These are phyloP conservation scores for Aotearoamyces nothofagi DNA, from an alignment of 2,329 filamentous ascomycete species.

Conservation along the genomic window DNA sequence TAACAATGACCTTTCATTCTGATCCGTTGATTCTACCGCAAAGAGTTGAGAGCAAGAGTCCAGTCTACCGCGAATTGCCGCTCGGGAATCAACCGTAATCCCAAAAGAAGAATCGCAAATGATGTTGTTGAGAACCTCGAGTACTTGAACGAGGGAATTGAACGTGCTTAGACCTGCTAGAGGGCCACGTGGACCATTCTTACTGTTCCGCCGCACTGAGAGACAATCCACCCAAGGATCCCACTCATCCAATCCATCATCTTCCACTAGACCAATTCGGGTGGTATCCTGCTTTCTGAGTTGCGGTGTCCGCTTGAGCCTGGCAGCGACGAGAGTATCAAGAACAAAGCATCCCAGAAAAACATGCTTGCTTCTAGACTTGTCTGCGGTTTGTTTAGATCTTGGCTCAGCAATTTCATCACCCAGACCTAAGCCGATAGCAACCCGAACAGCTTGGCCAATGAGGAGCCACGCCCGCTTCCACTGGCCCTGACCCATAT, in stretches of 20 bases:
- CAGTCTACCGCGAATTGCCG: no score
- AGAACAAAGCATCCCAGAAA: conserved; percentile 45
- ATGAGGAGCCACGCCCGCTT: conserved; percentile 47
- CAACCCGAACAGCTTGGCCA: conserved; percentile 44
- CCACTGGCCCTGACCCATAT: conserved; percentile 41
- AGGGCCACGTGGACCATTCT: conserved; percentile 13
- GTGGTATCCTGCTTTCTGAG: conserved; percentile 31
- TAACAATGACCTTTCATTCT: conserved; percentile 13
- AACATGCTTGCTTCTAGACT: conserved; percentile 26
- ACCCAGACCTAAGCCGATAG: conserved; percentile 27
- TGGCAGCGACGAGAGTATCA: conserved; percentile 39
- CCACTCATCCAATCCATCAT: conserved; percentile 61
- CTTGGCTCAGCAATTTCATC: no score
- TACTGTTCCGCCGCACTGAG: conserved; percentile 18
- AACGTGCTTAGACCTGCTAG: conserved; percentile 19
- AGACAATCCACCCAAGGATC: conserved; percentile 48
- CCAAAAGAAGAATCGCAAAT: no score
- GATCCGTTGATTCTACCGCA: no score
- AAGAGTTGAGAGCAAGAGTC: no score
- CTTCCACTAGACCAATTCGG: conserved; percentile 32
- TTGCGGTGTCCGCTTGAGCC: conserved; percentile 33
- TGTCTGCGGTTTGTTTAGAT: no score
- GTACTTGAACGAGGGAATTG: conserved; percentile 18
- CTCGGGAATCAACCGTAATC: no score
- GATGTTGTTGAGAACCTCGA: conserved; percentile 16